Evolutionary conservation across 2,329 filamentous ascomycete genomes (phyloP).

Genomic region (Aspergillus luchuensis): DNA sequence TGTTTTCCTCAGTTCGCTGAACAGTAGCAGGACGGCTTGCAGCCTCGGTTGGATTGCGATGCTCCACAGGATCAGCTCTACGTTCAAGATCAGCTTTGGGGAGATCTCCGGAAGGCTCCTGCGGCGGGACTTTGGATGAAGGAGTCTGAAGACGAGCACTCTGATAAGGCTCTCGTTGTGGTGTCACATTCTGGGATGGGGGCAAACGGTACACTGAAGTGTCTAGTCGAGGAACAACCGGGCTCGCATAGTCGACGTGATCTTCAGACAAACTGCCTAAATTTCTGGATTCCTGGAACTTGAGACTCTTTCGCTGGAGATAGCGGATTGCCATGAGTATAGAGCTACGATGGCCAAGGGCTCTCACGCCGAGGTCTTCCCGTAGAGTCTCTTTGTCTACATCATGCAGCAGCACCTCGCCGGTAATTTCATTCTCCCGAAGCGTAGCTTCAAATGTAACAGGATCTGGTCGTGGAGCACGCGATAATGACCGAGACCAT

Average conservation of each 20-base stretch:
- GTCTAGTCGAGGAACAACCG: neutral
- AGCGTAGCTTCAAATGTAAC: conserved; percentile 57
- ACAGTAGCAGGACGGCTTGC: neutral
- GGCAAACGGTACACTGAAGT: neutral
- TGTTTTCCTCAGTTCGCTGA: neutral
- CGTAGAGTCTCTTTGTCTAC: conserved; percentile 53
- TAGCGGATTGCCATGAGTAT: conserved; percentile 61
- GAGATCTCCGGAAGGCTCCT: neutral
- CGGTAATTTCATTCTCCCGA: conserved; percentile 65
- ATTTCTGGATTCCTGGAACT: conserved; percentile 43
- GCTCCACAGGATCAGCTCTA: neutral
- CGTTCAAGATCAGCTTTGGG: neutral
- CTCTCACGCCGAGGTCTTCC: conserved; percentile 60
- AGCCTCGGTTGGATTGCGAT: neutral
- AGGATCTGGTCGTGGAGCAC: conserved; percentile 54
- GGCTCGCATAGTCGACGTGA: neutral
- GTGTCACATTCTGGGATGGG: neutral
- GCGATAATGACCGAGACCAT: conserved; percentile 37
- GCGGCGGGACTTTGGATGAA: neutral
- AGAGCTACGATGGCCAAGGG: conserved; percentile 59
- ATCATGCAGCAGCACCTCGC: conserved; percentile 63
- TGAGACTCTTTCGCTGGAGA: conserved; percentile 56
- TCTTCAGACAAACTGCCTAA: conserved; percentile 6
- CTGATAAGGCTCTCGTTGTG: neutral
- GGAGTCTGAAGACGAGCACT: neutral